Evolutionary conservation across 306 rosid genomes (phyloP).

Genomic region (Dalbergia oliveri): DNA sequence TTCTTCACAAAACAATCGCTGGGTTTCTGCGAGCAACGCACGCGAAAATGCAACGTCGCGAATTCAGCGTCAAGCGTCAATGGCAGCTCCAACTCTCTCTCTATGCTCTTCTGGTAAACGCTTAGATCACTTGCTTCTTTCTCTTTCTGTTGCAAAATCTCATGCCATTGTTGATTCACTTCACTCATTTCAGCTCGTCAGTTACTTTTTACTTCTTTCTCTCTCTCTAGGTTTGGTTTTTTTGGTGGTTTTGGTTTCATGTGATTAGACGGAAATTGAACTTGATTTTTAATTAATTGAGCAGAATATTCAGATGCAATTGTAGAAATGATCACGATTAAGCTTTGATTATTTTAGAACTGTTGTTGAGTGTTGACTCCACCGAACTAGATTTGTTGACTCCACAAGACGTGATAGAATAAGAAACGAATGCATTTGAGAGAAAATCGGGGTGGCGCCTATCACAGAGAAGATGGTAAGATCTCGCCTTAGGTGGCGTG

Average conservation of each 20-base stretch:
- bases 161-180: no score
- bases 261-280: neutral
- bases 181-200: neutral
- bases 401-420: no score
- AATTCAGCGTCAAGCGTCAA: constrained; percentile 21
- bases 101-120: constrained; percentile 27
- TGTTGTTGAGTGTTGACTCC: neutral
- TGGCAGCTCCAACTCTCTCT: constrained; percentile 31
- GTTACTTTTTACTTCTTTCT: neutral
- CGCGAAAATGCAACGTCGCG: constrained; percentile 21
- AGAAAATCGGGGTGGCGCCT: no score
- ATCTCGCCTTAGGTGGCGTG: no score
- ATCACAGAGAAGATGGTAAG: no score
- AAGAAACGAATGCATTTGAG: no score
- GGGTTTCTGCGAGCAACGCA: constrained; percentile 15
- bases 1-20: neutral
- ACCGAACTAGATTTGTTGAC: neutral
- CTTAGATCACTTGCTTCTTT: neutral
- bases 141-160: neutral
- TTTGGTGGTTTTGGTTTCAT: neutral
- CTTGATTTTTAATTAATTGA: neutral
- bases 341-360: neutral
- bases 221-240: neutral
- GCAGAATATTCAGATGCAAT: neutral
- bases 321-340: neutral